Evolutionary conservation across 345 rosid genomes (phyloP).

Genomic region (Psidium guajava): DNA sequence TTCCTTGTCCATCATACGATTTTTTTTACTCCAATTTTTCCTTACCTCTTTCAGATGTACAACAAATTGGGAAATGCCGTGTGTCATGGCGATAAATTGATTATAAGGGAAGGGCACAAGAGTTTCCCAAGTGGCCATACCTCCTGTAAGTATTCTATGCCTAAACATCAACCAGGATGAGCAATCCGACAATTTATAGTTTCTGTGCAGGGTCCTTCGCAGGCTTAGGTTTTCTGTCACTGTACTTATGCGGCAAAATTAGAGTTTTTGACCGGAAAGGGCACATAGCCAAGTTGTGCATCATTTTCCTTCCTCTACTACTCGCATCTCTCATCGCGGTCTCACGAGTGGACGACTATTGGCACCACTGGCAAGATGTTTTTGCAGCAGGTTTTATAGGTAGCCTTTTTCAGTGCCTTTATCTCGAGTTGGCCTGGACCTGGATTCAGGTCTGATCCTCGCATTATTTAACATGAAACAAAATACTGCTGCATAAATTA

Average conservation of each 20-base stretch:
- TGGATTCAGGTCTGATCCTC: neutral
- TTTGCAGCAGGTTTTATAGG: slow-evolving; percentile 74
- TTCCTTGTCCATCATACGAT: neutral
- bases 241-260: slow-evolving; percentile 67
- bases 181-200: neutral
- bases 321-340: slow-evolving; percentile 62
- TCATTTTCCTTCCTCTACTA: slow-evolving; percentile 50
- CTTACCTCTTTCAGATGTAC: slow-evolving; percentile 11
- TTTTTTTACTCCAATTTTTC: neutral
- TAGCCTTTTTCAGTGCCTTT: neutral
- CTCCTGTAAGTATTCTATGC: slow-evolving; percentile 32
- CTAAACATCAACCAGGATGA: neutral
- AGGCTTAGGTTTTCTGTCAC: slow-evolving; percentile 61
- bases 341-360: slow-evolving; percentile 79
- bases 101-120: slow-evolving; percentile 72
- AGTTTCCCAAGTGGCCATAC: slow-evolving; percentile 93
- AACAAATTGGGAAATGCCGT: slow-evolving; percentile 51
- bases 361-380: slow-evolving; percentile 94
- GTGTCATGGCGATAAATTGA: slow-evolving; percentile 48
- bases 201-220: slow-evolving; percentile 74
- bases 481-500: neutral
- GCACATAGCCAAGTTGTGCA: slow-evolving; percentile 68
- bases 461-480: neutral
- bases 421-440: neutral
- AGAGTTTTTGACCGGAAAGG: slow-evolving; percentile 59